These are phyloP conservation scores for Neoboletus subvelutipes DNA, from an alignment of 768 basidiomycete species.

Conservation along the genomic window DNA sequence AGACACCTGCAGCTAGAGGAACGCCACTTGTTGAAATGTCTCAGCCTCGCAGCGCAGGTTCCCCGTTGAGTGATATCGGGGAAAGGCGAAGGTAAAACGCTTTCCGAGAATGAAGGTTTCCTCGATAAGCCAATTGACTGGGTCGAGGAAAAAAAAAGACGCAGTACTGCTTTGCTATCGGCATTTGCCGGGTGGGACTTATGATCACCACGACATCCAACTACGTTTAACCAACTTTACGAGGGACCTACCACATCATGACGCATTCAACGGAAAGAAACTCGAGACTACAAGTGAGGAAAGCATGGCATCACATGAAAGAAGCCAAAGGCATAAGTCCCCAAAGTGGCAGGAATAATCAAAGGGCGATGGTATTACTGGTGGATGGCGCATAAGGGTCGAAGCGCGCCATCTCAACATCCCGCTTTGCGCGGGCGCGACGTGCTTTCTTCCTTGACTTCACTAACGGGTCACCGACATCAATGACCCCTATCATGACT, in stretches of 20 bases:
- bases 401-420: neutral
- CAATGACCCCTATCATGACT: neutral
- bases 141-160: neutral
- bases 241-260: neutral
- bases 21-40: neutral
- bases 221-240: neutral
- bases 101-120: constrained; percentile 9
- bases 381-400: constrained; percentile 15
- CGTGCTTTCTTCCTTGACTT: constrained; percentile 7
- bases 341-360: neutral
- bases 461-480: neutral
- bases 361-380: constrained; percentile 10
- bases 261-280: neutral
- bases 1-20: neutral
- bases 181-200: constrained; percentile 1
- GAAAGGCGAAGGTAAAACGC: neutral
- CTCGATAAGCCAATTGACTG: constrained; percentile 33
- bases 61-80: neutral
- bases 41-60: constrained; percentile 9
- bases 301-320: neutral
- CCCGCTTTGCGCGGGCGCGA: neutral
- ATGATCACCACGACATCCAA: too few relatives aligned
- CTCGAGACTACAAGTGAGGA: too few relatives aligned
- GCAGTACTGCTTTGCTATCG: neutral
- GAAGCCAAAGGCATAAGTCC: neutral